phyloP scores from a whole-genome alignment of 306 rosid genomes.

The Sophora flavescens region DNA sequence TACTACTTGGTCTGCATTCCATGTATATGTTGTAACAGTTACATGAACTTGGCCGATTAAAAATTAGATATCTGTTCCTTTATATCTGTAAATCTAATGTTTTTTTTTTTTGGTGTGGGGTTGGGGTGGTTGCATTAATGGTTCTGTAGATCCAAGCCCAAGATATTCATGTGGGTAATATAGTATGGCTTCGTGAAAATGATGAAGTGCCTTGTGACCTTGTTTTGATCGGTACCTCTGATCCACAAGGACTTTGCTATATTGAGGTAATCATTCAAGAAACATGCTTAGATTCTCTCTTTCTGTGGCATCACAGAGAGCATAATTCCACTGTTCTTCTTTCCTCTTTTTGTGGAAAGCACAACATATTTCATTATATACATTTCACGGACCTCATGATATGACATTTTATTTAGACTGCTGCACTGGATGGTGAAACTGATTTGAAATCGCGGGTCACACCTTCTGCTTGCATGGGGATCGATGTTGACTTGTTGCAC shows the following conservation, averaged over 20 bases:
- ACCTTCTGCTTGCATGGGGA: conserved; percentile 94
- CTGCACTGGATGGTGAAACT: conserved; percentile 98
- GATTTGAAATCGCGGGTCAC: conserved; percentile 91
- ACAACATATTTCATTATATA: conserved; percentile 25
- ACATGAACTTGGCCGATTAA: conserved; percentile 13
- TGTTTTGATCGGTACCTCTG: conserved; percentile 93
- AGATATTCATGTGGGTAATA: conserved; percentile 87
- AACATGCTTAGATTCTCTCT: conserved; percentile 35
- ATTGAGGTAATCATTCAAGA: conserved; percentile 73
- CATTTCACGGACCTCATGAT: conserved; percentile 50
- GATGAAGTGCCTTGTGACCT: conserved; percentile 99
- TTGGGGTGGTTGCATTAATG: conserved; percentile 41
- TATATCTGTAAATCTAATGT: conserved; percentile 37
- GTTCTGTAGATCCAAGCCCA: conserved; percentile 85
- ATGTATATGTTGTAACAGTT: neutral
- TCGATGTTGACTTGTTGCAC: conserved; percentile 88
- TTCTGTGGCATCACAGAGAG: conserved; percentile 37
- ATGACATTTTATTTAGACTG: conserved; percentile 67
- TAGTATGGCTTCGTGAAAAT: conserved; percentile 96
- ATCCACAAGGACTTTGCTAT: conserved; percentile 93
- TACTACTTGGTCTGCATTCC: conserved; percentile 21
- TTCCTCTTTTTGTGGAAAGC: conserved; percentile 19
- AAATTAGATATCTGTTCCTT: conserved; percentile 16
- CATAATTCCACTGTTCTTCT: neutral
- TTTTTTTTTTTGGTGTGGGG: conserved; percentile 14